Conservation (phyloP, 805 yeast genomes). For the Kuraishia hungarica region DNA sequence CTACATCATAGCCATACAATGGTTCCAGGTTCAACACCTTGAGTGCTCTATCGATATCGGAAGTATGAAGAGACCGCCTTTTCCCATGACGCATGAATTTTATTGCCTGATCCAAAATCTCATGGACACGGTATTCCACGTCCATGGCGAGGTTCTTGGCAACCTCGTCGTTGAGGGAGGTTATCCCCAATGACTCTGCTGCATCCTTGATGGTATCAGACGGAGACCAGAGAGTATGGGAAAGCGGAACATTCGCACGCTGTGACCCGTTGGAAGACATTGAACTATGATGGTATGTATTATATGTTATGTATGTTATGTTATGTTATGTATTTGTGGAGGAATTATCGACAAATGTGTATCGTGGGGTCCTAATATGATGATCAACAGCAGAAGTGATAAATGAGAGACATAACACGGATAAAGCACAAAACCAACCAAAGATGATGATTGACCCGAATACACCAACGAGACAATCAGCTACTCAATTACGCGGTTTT, state of each 20-base stretch:
- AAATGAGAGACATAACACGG: too few relatives aligned
- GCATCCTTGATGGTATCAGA: conserved; percentile 94
- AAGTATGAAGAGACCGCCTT: conserved; percentile 69
- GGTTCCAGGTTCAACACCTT: conserved; percentile 89
- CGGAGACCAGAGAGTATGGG: conserved; percentile 96
- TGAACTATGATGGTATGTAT: too few relatives aligned
- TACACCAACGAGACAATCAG: too few relatives aligned
- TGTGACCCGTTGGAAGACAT: conserved; percentile 1
- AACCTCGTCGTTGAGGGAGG: conserved; percentile 78
- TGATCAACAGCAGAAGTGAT: too few relatives aligned
- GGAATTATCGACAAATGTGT: background rate
- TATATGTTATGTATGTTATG: background rate
- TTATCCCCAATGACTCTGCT: conserved; percentile 83
- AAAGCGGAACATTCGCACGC: conserved; percentile 41
- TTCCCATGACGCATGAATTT: conserved; percentile 95
- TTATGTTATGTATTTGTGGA: background rate
- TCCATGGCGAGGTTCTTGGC: conserved; percentile 96
- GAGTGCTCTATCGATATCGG: conserved; percentile 76
- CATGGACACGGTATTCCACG: conserved; percentile 95
- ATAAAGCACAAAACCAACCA: too few relatives aligned
- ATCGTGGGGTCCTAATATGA: background rate
- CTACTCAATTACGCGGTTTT: too few relatives aligned
- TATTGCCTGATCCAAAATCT: conserved; percentile 89
- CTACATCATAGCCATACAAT: conserved; percentile 73
- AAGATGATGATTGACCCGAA: too few relatives aligned